phyloP scores from a whole-genome alignment of 2,329 filamentous ascomycete species.

The Nothophoma quercina region DNA sequence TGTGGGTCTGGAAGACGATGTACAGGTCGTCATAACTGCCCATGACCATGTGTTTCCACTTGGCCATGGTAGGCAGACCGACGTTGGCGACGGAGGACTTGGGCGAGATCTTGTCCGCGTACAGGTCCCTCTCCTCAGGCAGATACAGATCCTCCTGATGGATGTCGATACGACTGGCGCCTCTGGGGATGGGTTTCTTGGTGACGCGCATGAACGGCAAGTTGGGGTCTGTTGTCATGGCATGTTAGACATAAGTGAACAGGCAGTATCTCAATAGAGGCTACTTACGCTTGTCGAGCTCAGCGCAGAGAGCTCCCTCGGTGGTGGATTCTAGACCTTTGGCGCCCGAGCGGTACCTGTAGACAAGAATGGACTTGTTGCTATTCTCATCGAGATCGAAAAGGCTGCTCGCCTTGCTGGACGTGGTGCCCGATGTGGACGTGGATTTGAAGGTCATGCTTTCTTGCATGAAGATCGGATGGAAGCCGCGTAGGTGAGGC shows the following conservation, averaged over 20 bases:
- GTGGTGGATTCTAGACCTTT: slow-evolving; percentile 51
- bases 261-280: not conserved
- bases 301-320: slow-evolving; percentile 54
- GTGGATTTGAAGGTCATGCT: slow-evolving; percentile 54
- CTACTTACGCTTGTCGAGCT: slow-evolving; percentile 46
- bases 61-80: slow-evolving; percentile 54
- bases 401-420: slow-evolving; percentile 50
- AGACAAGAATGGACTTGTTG: slow-evolving; percentile 54
- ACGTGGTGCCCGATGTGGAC: slow-evolving; percentile 50
- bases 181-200: slow-evolving; percentile 56
- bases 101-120: slow-evolving; percentile 55
- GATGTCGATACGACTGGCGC: slow-evolving; percentile 56
- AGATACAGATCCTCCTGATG: slow-evolving; percentile 54
- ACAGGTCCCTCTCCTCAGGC: slow-evolving; percentile 46
- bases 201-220: slow-evolving; percentile 54
- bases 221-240: slow-evolving; percentile 47
- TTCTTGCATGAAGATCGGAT: slow-evolving; percentile 22
- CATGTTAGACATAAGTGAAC: slow-evolving; percentile 27
- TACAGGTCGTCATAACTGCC: slow-evolving; percentile 58
- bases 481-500: slow-evolving; percentile 32
- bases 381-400: slow-evolving; percentile 56
- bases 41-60: slow-evolving; percentile 56
- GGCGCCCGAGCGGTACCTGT: slow-evolving; percentile 53
- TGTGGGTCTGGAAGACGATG: slow-evolving; percentile 55
- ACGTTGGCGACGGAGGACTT: slow-evolving; percentile 58